These are phyloP conservation scores for Cladophialophora yegresii DNA, from an alignment of 2,329 filamentous ascomycete species.

Conservation along the genomic window DNA sequence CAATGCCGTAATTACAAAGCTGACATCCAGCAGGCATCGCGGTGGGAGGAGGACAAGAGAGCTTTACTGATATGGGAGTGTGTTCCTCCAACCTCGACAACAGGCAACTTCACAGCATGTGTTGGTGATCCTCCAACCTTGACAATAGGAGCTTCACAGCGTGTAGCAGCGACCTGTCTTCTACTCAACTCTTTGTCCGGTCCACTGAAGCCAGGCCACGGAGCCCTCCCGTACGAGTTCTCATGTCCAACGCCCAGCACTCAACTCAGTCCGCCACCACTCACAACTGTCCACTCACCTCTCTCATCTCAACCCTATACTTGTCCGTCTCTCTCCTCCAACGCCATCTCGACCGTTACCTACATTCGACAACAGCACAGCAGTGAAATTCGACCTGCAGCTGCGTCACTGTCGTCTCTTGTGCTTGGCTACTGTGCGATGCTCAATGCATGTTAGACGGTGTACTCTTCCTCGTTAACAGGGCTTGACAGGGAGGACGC, in stretches of 20 bases:
- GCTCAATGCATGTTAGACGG: no score
- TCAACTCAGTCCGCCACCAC: not conserved
- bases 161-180: not conserved
- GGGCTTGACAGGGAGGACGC: no score
- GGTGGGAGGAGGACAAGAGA: slow-evolving; percentile 29
- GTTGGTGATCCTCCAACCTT: no score
- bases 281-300: not conserved
- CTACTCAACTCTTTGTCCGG: not conserved
- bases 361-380: not conserved
- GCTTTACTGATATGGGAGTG: slow-evolving; percentile 22
- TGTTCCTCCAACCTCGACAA: not conserved
- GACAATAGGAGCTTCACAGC: not conserved
- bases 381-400: not conserved
- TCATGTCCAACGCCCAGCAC: not conserved
- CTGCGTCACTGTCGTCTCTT: not conserved
- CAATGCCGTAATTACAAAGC: not conserved
- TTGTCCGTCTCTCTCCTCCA: not conserved
- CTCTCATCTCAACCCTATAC: not conserved
- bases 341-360: no score
- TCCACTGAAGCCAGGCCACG: not conserved
- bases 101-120: no score
- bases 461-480: no score
- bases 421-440: not conserved
- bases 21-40: slow-evolving; percentile 16
- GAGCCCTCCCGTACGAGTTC: not conserved